phyloP scores from a whole-genome alignment of 1,139 yeast species.

The Candida sanyaensis region DNA sequence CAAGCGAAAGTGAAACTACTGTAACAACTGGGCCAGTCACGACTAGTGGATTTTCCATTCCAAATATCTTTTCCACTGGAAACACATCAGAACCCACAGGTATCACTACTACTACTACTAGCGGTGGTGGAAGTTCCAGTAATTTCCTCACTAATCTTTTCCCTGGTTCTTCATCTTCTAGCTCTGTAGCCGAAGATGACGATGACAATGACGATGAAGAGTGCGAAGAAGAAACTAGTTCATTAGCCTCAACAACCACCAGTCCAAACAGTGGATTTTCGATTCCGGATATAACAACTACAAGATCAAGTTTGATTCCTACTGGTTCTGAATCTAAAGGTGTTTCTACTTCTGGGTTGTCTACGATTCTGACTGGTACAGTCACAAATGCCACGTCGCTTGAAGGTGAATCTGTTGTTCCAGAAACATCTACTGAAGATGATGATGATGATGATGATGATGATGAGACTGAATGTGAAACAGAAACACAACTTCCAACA shows the following conservation, averaged over 20 bases:
- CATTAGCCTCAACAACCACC: constrained; percentile 11
- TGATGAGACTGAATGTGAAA: neutral
- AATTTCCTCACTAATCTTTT: neutral
- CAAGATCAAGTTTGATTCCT: too few species aligned
- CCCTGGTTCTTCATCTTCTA: neutral
- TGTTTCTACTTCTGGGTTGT: neutral
- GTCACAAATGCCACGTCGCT: too few species aligned
- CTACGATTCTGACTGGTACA: too few species aligned
- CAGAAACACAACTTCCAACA: neutral
- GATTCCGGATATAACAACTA: neutral
- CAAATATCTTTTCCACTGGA: neutral
- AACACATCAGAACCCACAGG: too few species aligned
- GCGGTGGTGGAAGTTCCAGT: too few species aligned
- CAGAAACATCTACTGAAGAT: too few species aligned
- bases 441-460: neutral
- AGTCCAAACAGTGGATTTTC: constrained; percentile 6
- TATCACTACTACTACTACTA: neutral
- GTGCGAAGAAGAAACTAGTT: constrained; percentile 11
- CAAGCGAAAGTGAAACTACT: constrained; percentile 2
- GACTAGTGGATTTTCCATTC: neutral
- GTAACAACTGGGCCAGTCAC: neutral
- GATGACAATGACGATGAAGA: constrained; percentile 11
- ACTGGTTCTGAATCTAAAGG: too few species aligned
- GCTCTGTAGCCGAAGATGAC: too few species aligned
- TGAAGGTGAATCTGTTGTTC: too few species aligned